Conservation (phyloP, 108 stramenopile genomes). For the Aurantiochytrium sp. region DNA sequence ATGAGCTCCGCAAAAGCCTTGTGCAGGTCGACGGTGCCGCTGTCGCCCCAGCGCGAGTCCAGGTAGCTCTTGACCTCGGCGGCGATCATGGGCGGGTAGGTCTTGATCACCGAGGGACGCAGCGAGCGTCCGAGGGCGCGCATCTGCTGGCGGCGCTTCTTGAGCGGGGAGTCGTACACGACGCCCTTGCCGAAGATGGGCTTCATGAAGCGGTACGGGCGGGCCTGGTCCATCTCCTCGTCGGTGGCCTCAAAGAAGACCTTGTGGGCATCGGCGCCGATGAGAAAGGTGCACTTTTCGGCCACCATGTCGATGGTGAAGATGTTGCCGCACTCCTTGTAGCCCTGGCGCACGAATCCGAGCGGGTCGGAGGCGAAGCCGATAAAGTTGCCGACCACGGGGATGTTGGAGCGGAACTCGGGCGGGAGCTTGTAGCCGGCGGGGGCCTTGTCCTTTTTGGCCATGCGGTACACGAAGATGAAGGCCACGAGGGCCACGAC, state of each 20-base stretch:
- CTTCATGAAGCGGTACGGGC: conserved; percentile 94
- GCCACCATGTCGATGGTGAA: conserved; percentile 63
- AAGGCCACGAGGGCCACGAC: neutral
- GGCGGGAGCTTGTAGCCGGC: conserved; percentile 16
- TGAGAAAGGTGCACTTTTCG: conserved; percentile 86
- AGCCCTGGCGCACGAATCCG: conserved; percentile 73
- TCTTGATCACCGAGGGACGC: conserved; percentile 73
- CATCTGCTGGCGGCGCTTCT: conserved; percentile 89
- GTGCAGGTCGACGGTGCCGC: conserved; percentile 77
- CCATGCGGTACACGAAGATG: neutral
- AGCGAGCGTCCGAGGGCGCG: conserved; percentile 88
- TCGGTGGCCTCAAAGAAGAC: conserved; percentile 88
- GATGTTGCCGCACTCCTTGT: conserved; percentile 52
- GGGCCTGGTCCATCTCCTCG: conserved; percentile 81
- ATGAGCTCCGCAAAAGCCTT: conserved; percentile 81
- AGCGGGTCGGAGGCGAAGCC: conserved; percentile 81
- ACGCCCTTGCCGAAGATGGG: conserved; percentile 90
- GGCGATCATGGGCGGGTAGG: conserved; percentile 90
- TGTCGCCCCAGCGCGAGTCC: conserved; percentile 55
- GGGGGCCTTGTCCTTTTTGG: neutral
- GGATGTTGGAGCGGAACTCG: conserved; percentile 30
- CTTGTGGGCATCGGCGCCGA: conserved; percentile 89
- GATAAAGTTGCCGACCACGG: conserved; percentile 66
- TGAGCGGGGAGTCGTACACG: conserved; percentile 89
- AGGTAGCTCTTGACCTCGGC: conserved; percentile 73